These are phyloP conservation scores for Gastrolobium villosum DNA, from an alignment of 306 rosid species.

Conservation along the genomic window DNA sequence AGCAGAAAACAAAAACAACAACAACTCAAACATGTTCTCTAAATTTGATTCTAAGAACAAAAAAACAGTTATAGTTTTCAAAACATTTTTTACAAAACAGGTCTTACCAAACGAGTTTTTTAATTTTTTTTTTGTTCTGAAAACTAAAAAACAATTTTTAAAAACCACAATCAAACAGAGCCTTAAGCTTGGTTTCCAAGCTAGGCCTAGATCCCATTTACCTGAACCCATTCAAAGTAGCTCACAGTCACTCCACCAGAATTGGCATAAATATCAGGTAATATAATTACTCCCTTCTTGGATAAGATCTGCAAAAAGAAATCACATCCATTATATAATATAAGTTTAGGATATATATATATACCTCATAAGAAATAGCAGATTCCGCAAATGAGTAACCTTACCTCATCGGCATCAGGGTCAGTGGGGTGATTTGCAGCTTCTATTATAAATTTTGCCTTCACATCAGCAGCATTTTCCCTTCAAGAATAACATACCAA, in stretches of 20 bases:
- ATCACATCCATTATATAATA: slow-evolving; percentile 10
- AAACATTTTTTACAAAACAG: no score
- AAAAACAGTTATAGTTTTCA: no score
- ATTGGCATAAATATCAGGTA: slow-evolving; percentile 84
- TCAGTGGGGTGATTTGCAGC: slow-evolving; percentile 80
- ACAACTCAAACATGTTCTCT: no score
- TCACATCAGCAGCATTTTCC: slow-evolving; percentile 70
- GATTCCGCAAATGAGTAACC: not conserved
- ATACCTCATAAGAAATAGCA: not conserved
- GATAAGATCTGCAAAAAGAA: slow-evolving; percentile 56
- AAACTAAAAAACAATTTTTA: no score
- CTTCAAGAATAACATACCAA: slow-evolving; percentile 34
- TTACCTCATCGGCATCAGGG: slow-evolving; percentile 76
- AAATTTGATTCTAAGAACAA: no score
- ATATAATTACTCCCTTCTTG: slow-evolving; percentile 67
- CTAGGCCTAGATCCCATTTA: slow-evolving; percentile 34
- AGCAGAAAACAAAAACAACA: no score
- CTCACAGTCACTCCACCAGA: slow-evolving; percentile 82
- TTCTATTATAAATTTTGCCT: slow-evolving; percentile 70
- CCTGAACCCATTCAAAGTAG: slow-evolving; percentile 94
- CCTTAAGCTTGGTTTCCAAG: slow-evolving; percentile 26
- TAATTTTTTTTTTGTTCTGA: no score
- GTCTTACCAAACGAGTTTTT: no score
- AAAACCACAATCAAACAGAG: no score
- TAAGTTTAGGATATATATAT: slow-evolving; percentile 12